A percentile compares a stretch with the other conserved stretches of the same genome.
Evolutionary conservation across 2,329 filamentous ascomycete species (phyloP).

Genomic region (Alternaria panax): DNA sequence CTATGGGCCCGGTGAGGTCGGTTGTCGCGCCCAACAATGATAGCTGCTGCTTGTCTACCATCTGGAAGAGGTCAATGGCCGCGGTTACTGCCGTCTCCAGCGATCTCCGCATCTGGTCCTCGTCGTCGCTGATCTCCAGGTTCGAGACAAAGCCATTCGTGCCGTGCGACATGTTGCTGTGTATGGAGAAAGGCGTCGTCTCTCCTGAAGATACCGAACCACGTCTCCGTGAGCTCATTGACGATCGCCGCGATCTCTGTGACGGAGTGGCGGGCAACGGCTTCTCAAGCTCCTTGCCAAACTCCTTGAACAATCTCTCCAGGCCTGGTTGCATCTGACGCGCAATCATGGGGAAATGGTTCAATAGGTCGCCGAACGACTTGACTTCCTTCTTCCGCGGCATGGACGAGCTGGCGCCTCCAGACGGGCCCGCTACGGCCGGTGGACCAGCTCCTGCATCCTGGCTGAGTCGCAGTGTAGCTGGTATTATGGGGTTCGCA

Average conservation of each 20-base stretch:
- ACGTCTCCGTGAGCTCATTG: conserved; percentile 43
- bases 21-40: conserved; percentile 92
- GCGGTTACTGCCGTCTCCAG: conserved; percentile 91
- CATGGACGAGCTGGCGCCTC: conserved; percentile 48
- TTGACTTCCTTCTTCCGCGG: conserved; percentile 88
- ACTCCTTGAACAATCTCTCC: conserved; percentile 89
- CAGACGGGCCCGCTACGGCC: conserved; percentile 27
- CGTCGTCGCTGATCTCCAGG: conserved; percentile 82
- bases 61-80: conserved; percentile 94
- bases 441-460: conserved; percentile 16
- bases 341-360: conserved; percentile 93
- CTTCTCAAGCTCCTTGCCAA: conserved; percentile 83
- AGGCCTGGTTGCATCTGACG: conserved; percentile 93
- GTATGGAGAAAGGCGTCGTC: conserved; percentile 46
- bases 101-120: conserved; percentile 86
- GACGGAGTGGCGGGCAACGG: conserved; percentile 78
- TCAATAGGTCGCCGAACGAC: conserved; percentile 87
- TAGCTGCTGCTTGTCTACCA: conserved; percentile 93
- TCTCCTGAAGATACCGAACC: conserved; percentile 48
- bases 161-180: conserved; percentile 47
- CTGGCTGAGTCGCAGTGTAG: conserved; percentile 49
- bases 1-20: conserved; percentile 87
- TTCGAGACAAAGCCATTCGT: conserved; percentile 50
- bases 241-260: conserved; percentile 43
- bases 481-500: conserved; percentile 73